Base-by-base conservation (phyloP, 257 asterid genomes). In the Salvia hispanica region DNA sequence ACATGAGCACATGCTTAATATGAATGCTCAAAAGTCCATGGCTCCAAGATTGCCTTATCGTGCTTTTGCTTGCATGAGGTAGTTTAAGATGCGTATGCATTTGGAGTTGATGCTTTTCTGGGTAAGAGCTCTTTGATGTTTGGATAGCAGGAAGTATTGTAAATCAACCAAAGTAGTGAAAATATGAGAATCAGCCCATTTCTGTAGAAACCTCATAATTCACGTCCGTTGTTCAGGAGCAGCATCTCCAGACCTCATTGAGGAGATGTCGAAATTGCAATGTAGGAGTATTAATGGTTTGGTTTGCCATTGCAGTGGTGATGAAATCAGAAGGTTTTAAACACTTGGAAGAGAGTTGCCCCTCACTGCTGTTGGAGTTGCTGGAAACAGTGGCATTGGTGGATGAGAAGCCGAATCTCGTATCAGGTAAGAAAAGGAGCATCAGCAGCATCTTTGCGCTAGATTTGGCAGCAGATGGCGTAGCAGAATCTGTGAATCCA, bases 361-460 rank as follows among this genome's bases (percentile, higher is more conserved):
- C 93, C n/a, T 74, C 88, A 40, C 82, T 92, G 61, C 76, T 90
- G 75, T 77, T 95, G 0, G 93, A 90, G 80, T 73, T 92, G 82
- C 88, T 92, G 77, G 97, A 88, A 86, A 88, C 97, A 11, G 86
- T 88, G 72, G 97, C 96, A 9, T 83, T 84, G 7, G 87, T 67
- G 51, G 97, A 86, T 50, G 93, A 84, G 70, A 90, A 86, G 76
- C 70, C 95, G 16, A 82, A 70, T 72, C 51, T 66, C 42, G 67
- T 57, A 25, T 78, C 84, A 3, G 81, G 87, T 77, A 88, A 84
- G 88, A 92, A 90, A 73, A 83, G 96, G 74, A 90, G 97, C 64
- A 79, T 93, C 63, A 88, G 98, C 87, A 90, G 98, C 81, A 83
- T 86, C 62, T 76, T 89, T 34, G 97, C 95, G 63, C 82, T 92